Evolutionary conservation across 495 filamentous ascomycete genomes (phyloP), one percentile per base, ranked within the genome.

Genomic region (Margaritispora aquatica): DNA sequence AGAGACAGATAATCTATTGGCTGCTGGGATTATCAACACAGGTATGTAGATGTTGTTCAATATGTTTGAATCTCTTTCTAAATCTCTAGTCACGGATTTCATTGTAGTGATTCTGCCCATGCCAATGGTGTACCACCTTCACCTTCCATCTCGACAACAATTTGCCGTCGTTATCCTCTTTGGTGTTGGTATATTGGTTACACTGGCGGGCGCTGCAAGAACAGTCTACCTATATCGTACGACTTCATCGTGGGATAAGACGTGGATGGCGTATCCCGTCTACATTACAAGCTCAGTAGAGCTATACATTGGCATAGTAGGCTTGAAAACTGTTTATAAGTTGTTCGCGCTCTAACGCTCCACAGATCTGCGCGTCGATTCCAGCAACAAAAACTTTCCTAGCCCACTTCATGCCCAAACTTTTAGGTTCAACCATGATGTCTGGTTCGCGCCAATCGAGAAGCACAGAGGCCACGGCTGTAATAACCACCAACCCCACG

Each of bases 271-370:
- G 2, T 84, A 78, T 75, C 71, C 73, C 1, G 68, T 79, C 1
- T 76, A 80, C 65, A 71, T 86, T 8, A 67, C 75, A 15, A 78
- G 79, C 20, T 66, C 73, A 2, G 66, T 87, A 0, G 84, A 87
- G 63, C 76, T 87, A 20, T 79, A 81, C 58, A 59, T 87, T 27
- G 83, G 78, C 15, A 72, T 86, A 68, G 82, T 88, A 80, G 79
- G 68, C 3, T 29, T 15, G 19, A 55, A 0, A 38, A 31, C 1
- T 8, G 1, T n/a, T 34, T 5, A 11, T 27, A n/a, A 1, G 5
- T 5, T n/a, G n/a, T n/a, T n/a, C n/a, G n/a, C n/a, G n/a, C n/a
- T n/a, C n/a, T n/a, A n/a, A n/a, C n/a, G n/a, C n/a, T n/a, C n/a
- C 22, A 15, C 51, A 79, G 80, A 81, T 82, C 62, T 82, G 79